phyloP scores from a whole-genome alignment of 2,329 filamentous ascomycete genomes.

The Cyphellophora attinorum region DNA sequence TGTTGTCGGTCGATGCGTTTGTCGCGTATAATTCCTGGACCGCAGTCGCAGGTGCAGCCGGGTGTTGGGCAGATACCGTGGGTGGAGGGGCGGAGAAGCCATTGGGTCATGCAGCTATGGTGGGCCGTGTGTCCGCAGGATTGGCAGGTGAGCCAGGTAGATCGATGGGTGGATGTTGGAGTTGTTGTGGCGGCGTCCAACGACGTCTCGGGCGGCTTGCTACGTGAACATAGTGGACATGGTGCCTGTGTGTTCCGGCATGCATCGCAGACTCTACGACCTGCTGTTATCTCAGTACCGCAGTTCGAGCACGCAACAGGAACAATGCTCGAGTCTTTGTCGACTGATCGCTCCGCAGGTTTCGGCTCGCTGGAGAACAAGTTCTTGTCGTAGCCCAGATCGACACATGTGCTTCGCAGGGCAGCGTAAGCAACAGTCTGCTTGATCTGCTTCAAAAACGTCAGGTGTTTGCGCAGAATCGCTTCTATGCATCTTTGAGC shows the following conservation, averaged over 20 bases:
- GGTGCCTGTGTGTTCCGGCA: conserved; percentile 10
- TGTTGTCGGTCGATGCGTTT: conserved; percentile 26
- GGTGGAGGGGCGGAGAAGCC: conserved; percentile 41
- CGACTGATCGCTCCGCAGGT: neutral
- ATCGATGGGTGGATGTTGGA: conserved; percentile 17
- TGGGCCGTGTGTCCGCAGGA: conserved; percentile 54
- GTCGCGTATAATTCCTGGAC: conserved; percentile 37
- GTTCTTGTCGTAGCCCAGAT: conserved; percentile 8
- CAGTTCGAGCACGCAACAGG: conserved; percentile 9
- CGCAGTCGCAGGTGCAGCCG: conserved; percentile 53
- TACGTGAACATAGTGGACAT: conserved; percentile 44
- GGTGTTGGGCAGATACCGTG: conserved; percentile 49
- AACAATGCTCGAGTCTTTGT: neutral
- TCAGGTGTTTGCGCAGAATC: conserved; percentile 49
- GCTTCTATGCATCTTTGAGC: conserved; percentile 32
- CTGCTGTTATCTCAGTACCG: conserved; percentile 8
- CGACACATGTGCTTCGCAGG: conserved; percentile 42
- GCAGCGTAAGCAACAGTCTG: conserved; percentile 34
- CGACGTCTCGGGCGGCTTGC: neutral
- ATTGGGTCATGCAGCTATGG: conserved; percentile 45
- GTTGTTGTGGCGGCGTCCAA: neutral
- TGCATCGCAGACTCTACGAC: conserved; percentile 11
- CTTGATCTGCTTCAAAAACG: conserved; percentile 36
- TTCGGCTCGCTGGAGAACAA: neutral
- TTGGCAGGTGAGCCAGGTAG: conserved; percentile 50